Evolutionary conservation across 495 filamentous ascomycete genomes (phyloP).

Genomic region (Hypoxylon fuscum): DNA sequence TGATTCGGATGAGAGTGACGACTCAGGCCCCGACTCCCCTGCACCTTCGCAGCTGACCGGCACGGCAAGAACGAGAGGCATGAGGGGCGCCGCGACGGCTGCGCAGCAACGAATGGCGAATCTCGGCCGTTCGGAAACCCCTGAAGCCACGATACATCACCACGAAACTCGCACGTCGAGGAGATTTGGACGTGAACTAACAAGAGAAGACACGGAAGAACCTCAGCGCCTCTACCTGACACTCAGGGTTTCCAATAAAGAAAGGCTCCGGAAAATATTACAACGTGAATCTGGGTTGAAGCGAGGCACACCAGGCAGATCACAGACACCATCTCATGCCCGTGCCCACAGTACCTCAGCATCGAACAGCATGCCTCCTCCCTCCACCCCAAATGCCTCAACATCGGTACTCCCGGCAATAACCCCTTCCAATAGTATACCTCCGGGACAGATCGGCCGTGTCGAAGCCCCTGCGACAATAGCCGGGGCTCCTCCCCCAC

Average conservation of each 20-base stretch:
- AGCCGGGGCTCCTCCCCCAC: slow-evolving; percentile 58
- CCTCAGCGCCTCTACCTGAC: slow-evolving; percentile 73
- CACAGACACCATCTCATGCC: slow-evolving; percentile 61
- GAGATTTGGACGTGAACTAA: slow-evolving; percentile 63
- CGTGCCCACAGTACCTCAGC: slow-evolving; percentile 62
- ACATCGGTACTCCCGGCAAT: slow-evolving; percentile 46
- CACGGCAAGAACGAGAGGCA: slow-evolving; percentile 84
- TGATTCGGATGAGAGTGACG: slow-evolving; percentile 87
- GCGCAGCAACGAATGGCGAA: slow-evolving; percentile 80
- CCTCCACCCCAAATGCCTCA: slow-evolving; percentile 55
- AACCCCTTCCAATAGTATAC: slow-evolving; percentile 46
- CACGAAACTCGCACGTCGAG: slow-evolving; percentile 76
- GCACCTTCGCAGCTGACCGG: slow-evolving; percentile 78
- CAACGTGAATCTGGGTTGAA: slow-evolving; percentile 55
- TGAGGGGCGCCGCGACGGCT: slow-evolving; percentile 84
- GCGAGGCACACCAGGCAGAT: slow-evolving; percentile 48
- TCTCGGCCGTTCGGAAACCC: slow-evolving; percentile 86
- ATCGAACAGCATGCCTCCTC: slow-evolving; percentile 68
- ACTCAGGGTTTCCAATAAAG: slow-evolving; percentile 70
- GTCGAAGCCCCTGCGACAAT: slow-evolving; percentile 70
- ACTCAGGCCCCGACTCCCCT: slow-evolving; percentile 86
- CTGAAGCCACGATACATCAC: slow-evolving; percentile 74
- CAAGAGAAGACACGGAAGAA: slow-evolving; percentile 77
- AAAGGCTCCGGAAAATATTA: slow-evolving; percentile 65
- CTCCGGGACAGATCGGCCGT: slow-evolving; percentile 66